Conservation (phyloP, 2,329 filamentous ascomycete genomes). For the Colletotrichum sp. region DNA sequence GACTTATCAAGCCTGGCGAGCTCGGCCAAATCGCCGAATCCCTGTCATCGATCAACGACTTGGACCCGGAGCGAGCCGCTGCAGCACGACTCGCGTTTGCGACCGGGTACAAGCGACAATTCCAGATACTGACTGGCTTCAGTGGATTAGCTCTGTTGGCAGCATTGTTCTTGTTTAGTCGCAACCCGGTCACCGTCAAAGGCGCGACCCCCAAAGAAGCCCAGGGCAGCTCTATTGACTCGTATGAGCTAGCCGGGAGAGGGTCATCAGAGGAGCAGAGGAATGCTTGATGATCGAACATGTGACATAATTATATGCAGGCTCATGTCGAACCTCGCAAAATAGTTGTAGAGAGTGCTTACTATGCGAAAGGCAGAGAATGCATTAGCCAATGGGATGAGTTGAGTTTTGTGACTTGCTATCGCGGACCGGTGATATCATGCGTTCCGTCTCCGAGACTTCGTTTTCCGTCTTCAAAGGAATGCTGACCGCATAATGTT, state of each 20-base stretch:
- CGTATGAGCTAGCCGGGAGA: neutral
- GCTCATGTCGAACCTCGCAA: neutral
- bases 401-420: neutral
- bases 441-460: neutral
- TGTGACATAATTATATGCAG: neutral
- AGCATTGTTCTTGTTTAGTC: neutral
- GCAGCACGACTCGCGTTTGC: neutral
- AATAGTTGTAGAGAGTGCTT: neutral
- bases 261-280: neutral
- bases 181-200: neutral
- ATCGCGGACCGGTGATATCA: neutral
- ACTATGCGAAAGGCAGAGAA: neutral
- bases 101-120: neutral
- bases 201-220: neutral
- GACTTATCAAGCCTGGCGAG: neutral
- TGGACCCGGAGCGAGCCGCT: neutral
- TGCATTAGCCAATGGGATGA: neutral
- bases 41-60: neutral
- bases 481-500: slow-evolving; percentile 5
- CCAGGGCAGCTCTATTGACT: neutral
- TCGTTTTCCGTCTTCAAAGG: neutral
- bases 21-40: neutral
- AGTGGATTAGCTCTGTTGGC: neutral
- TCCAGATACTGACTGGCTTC: neutral
- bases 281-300: neutral